Evolutionary conservation across 2,329 filamentous ascomycete species (phyloP).

Genomic region (Ophiostoma sp.): DNA sequence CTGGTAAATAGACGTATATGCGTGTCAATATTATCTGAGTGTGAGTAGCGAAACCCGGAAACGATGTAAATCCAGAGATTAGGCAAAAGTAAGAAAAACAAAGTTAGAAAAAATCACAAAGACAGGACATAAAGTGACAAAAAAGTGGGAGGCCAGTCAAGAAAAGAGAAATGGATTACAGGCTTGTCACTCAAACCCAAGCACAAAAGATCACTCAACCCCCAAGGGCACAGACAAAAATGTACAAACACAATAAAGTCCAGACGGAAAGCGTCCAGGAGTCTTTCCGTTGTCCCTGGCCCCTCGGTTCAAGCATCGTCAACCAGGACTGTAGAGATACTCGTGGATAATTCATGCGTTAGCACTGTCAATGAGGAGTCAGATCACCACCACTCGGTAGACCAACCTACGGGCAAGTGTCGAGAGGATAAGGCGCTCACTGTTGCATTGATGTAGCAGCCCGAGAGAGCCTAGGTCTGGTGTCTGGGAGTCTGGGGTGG

Average conservation of each 20-base stretch:
- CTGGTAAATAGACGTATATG: neutral
- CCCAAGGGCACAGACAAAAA: neutral
- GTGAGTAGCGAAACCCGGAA: neutral
- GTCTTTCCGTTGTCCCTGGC: conserved; percentile 5
- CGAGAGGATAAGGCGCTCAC: neutral
- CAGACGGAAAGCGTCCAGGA: neutral
- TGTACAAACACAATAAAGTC: neutral
- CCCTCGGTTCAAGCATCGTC: conserved; percentile 3
- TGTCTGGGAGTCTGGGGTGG: neutral
- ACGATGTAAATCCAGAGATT: neutral
- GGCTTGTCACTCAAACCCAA: neutral
- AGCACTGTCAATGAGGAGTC: neutral
- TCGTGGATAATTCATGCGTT: neutral
- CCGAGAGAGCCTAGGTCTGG: neutral
- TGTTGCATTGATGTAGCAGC: neutral
- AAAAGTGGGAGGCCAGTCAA: conserved; percentile 24
- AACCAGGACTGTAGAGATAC: neutral
- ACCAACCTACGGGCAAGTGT: neutral
- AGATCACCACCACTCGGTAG: neutral
- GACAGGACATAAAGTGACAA: conserved; percentile 20
- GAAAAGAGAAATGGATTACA: conserved; percentile 23
- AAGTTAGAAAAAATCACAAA: conserved; percentile 27
- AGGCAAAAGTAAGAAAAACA: conserved; percentile 23
- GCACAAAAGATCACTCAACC: too few relatives aligned
- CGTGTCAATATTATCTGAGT: neutral